These are phyloP conservation scores for Sporisorium sorghi DNA, from an alignment of 1,284 basidiomycete genomes.

Conservation along the genomic window DNA sequence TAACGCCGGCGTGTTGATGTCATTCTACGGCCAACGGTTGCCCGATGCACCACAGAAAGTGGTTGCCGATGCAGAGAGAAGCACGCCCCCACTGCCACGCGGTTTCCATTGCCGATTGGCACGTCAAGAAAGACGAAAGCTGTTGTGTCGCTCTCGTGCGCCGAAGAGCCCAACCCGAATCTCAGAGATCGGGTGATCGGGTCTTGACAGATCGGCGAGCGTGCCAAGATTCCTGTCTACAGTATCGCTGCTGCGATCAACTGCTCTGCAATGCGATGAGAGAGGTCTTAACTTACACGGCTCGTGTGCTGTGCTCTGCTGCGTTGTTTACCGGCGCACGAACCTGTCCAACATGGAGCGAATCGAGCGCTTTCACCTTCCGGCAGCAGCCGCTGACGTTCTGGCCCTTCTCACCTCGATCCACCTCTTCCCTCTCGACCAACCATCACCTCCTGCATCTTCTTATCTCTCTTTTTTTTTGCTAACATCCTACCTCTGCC, in stretches of 20 bases:
- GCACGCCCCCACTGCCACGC: too few species aligned
- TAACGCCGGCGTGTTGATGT: neutral
- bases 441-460: neutral
- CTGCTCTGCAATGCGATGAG: too few species aligned
- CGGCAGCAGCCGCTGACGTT: neutral
- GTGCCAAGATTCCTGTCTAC: too few species aligned
- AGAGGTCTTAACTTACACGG: too few species aligned
- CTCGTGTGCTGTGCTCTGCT: too few species aligned
- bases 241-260: too few species aligned
- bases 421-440: neutral
- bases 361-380: neutral
- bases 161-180: too few species aligned
- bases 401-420: neutral
- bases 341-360: constrained; percentile 1
- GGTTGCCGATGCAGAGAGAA: neutral
- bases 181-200: too few species aligned
- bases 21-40: neutral
- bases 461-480: constrained; percentile 1
- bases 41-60: neutral
- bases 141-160: neutral
- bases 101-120: neutral
- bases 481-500: neutral
- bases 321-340: neutral
- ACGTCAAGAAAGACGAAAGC: neutral
- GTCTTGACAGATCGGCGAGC: too few species aligned